phyloP scores from a whole-genome alignment of 1,139 yeast species.

The Taphrina wiesneri region DNA sequence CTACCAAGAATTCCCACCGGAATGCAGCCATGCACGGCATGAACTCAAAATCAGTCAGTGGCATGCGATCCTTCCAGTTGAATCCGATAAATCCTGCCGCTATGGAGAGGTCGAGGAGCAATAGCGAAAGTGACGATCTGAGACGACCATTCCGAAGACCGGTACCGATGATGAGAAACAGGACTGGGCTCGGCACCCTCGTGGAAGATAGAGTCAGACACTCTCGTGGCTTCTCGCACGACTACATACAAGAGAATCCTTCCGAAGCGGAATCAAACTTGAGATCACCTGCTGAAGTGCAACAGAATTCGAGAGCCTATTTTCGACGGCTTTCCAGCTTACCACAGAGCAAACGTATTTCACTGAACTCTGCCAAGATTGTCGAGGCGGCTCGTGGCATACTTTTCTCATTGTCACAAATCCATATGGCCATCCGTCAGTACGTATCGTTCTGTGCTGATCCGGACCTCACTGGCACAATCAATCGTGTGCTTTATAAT shows the following conservation, averaged over 20 bases:
- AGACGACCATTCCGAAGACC: slow-evolving; percentile 64
- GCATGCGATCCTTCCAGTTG: slow-evolving; percentile 32
- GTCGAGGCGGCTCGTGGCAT: slow-evolving; percentile 48
- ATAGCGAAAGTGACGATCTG: slow-evolving; percentile 58
- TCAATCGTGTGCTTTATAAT: slow-evolving; percentile 58
- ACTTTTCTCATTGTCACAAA: slow-evolving; percentile 57
- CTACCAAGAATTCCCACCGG: slow-evolving; percentile 29
- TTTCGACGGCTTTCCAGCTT: slow-evolving; percentile 69
- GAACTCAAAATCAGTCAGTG: slow-evolving; percentile 31
- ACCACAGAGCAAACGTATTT: slow-evolving; percentile 52
- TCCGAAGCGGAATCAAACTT: slow-evolving; percentile 18
- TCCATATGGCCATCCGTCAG: slow-evolving; percentile 67
- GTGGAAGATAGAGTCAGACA: slow-evolving; percentile 39
- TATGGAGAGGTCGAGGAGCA: slow-evolving; percentile 55
- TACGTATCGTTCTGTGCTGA: slow-evolving; percentile 69
- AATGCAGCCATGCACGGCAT: slow-evolving; percentile 18
- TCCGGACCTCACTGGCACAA: slow-evolving; percentile 59
- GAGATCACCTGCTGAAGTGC: slow-evolving; percentile 30
- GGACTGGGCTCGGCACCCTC: slow-evolving; percentile 41
- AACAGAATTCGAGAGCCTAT: slow-evolving; percentile 51
- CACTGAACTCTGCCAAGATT: slow-evolving; percentile 38
- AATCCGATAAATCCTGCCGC: slow-evolving; percentile 40
- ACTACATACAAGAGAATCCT: slow-evolving; percentile 42
- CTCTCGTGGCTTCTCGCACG: slow-evolving; percentile 44
- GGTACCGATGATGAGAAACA: slow-evolving; percentile 63